Percentiles rank a stretch among this genome's conserved stretches.
Evolutionary conservation across 1,284 basidiomycete species (phyloP).

Genomic region (Pisolithus thermaeus): DNA sequence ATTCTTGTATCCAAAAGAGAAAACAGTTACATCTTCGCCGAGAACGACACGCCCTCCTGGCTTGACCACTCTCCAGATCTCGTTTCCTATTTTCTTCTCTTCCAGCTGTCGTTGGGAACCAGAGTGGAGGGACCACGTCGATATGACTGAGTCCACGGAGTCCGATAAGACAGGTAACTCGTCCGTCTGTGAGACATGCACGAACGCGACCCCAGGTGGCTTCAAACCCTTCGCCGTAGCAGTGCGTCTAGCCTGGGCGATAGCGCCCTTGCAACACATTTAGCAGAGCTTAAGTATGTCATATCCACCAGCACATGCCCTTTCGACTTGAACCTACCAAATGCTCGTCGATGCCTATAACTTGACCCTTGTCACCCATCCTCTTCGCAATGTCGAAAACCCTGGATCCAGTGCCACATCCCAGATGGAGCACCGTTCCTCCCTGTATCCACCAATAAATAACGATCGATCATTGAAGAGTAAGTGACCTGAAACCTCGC

Average conservation of each 20-base stretch:
- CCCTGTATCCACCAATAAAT: slow-evolving; percentile 30
- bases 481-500: neutral
- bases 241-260: slow-evolving; percentile 41
- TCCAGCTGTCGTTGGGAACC: slow-evolving; percentile 39
- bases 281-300: neutral
- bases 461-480: neutral
- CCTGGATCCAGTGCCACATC: slow-evolving; percentile 50
- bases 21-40: slow-evolving; percentile 17
- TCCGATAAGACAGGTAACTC: slow-evolving; percentile 40
- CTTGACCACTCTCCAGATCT: slow-evolving; percentile 42
- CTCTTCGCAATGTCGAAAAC: slow-evolving; percentile 45
- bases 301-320: neutral
- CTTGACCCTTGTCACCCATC: slow-evolving; percentile 43
- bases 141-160: slow-evolving; percentile 47
- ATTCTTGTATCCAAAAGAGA: neutral
- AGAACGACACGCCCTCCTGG: slow-evolving; percentile 44
- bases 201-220: slow-evolving; percentile 43
- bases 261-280: slow-evolving; percentile 37
- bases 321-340: slow-evolving; percentile 21
- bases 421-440: slow-evolving; percentile 49
- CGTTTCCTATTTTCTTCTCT: slow-evolving; percentile 37
- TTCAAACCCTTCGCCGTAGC: slow-evolving; percentile 33
- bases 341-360: slow-evolving; percentile 48
- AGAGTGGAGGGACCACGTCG: slow-evolving; percentile 43
- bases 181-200: slow-evolving; percentile 36